A percentile compares a stretch with the other conserved stretches of the same genome.
phyloP scores from a whole-genome alignment of 2,329 filamentous ascomycete genomes.

The Colletotrichum graminicola region DNA sequence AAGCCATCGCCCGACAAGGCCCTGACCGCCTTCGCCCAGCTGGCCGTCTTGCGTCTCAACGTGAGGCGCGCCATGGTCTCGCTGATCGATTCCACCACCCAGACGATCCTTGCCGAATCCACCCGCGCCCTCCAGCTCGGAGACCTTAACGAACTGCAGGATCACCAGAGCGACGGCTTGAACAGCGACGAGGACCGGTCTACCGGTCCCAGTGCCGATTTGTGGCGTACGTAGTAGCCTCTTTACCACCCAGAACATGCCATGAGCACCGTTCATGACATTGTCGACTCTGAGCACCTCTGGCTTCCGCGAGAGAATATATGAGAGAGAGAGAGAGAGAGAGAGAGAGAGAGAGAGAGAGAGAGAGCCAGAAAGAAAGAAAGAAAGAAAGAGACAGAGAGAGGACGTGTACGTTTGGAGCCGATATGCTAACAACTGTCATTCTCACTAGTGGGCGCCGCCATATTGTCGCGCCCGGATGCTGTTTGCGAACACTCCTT shows the following conservation, averaged over 20 bases:
- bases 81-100: slow-evolving; percentile 58
- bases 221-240: slow-evolving; percentile 52
- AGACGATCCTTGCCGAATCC: slow-evolving; percentile 66
- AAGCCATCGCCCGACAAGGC: slow-evolving; percentile 52
- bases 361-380: no score
- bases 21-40: slow-evolving; percentile 63
- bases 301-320: not conserved
- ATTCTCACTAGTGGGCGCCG: slow-evolving; percentile 40
- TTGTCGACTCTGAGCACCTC: not conserved
- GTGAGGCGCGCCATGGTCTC: slow-evolving; percentile 63
- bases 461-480: slow-evolving; percentile 48
- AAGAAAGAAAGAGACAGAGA: not conserved
- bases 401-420: not conserved
- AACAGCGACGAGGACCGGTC: slow-evolving; percentile 10
- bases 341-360: not conserved
- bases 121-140: slow-evolving; percentile 59
- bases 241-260: not conserved
- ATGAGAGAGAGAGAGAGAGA: not conserved
- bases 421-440: slow-evolving; percentile 23
- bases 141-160: slow-evolving; percentile 44
- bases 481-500: slow-evolving; percentile 52
- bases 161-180: slow-evolving; percentile 7
- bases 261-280: not conserved
- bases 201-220: slow-evolving; percentile 44
- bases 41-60: slow-evolving; percentile 61